Conservation (phyloP, 192 early-diverging fungal genomes). For the Rhizophagus sp. region DNA sequence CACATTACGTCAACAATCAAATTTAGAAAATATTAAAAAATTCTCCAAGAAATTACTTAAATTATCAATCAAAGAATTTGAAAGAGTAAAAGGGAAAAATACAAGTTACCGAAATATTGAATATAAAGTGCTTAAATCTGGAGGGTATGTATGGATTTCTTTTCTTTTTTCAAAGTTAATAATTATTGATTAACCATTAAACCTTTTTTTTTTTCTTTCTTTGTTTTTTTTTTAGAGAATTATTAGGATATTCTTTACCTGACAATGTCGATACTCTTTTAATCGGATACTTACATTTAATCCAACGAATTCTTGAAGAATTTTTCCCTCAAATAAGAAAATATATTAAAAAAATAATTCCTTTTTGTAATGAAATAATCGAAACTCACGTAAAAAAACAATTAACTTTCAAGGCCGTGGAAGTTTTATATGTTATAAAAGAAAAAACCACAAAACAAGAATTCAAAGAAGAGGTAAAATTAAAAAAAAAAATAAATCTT, state of each 20-base stretch:
- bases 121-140: background rate
- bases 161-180: background rate
- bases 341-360: background rate
- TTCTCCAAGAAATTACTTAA: background rate
- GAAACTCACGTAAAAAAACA: background rate
- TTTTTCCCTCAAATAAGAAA: background rate
- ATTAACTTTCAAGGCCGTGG: background rate
- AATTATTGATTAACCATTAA: too few species aligned
- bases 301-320: background rate
- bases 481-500: too few species aligned
- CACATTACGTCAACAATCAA: background rate
- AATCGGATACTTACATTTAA: constrained; percentile 4
- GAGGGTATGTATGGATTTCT: background rate
- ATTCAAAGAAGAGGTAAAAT: background rate
- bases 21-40: background rate
- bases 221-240: background rate
- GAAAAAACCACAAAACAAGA: background rate
- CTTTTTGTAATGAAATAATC: background rate
- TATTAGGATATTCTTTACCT: background rate
- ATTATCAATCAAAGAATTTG: background rate
- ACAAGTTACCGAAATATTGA: background rate
- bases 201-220: too few species aligned
- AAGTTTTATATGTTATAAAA: background rate
- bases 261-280: background rate
- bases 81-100: background rate